Evolutionary conservation across 306 rosid species (phyloP).

Genomic region (Trifolium repens): DNA sequence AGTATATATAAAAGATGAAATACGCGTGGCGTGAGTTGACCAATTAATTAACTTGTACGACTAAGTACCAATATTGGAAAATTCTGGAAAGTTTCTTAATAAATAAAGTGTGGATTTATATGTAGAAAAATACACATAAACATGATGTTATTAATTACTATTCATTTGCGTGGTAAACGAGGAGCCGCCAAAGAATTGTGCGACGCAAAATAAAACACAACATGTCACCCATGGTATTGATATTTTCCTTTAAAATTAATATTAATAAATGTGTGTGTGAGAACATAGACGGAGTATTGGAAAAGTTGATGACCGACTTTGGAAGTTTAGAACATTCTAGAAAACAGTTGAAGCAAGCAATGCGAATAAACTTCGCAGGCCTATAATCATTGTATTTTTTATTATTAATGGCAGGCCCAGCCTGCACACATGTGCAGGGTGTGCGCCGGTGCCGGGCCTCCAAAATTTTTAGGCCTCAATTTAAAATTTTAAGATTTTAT

Average conservation of each 20-base stretch:
- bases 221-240: background rate
- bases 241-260: background rate
- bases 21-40: slow-evolving; percentile 54
- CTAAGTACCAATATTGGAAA: slow-evolving; percentile 8
- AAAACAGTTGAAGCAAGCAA: background rate
- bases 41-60: slow-evolving; percentile 26
- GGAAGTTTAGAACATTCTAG: background rate
- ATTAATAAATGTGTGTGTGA: background rate
- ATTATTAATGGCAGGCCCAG: too few species aligned
- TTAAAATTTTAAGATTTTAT: too few species aligned
- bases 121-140: background rate
- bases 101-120: background rate
- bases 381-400: too few species aligned
- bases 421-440: too few species aligned
- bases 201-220: background rate
- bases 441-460: too few species aligned
- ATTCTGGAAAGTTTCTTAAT: slow-evolving; percentile 36
- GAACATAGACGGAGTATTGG: background rate
- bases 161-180: slow-evolving; percentile 20
- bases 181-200: slow-evolving; percentile 39
- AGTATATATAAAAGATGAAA: background rate
- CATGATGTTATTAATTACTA: too few species aligned
- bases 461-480: accelerated
- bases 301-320: background rate
- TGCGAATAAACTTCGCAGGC: too few species aligned